Conservation (phyloP, 352 stramenopile species). For the Phytophthora tubulina region DNA sequence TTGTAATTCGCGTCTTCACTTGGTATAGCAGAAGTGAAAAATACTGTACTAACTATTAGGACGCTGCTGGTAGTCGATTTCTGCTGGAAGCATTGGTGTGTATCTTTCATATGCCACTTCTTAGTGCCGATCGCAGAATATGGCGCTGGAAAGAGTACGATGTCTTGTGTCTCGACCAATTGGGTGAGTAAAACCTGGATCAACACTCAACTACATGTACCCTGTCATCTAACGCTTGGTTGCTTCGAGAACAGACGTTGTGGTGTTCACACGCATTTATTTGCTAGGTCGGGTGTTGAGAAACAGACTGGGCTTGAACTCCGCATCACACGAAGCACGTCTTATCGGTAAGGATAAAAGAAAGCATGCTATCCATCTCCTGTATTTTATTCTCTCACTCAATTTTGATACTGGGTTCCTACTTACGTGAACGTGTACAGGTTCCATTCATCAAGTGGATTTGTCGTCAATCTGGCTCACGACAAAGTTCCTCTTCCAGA, state of each 20-base stretch:
- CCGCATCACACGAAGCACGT: slow-evolving; percentile 47
- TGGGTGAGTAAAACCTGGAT: slow-evolving; percentile 38
- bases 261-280: slow-evolving; percentile 66
- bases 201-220: neutral
- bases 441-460: slow-evolving; percentile 64
- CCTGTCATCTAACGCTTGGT: neutral
- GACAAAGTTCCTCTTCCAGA: slow-evolving; percentile 67
- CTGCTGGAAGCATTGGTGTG: slow-evolving; percentile 55
- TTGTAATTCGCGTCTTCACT: neutral
- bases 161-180: slow-evolving; percentile 57
- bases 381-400: neutral
- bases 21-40: neutral
- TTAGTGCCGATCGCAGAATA: slow-evolving; percentile 41
- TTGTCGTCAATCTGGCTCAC: slow-evolving; percentile 71
- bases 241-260: slow-evolving; percentile 37
- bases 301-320: slow-evolving; percentile 57
- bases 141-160: slow-evolving; percentile 37
- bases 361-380: too few species aligned
- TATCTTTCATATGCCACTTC: slow-evolving; percentile 50
- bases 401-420: neutral
- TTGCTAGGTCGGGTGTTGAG: slow-evolving; percentile 61
- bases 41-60: neutral
- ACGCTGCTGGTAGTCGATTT: slow-evolving; percentile 42
- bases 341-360: slow-evolving; percentile 39
- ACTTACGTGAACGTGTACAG: slow-evolving; percentile 14